Conservation (phyloP, 2,329 filamentous ascomycete genomes). For the Phaeosphaeriaceae sp. region DNA sequence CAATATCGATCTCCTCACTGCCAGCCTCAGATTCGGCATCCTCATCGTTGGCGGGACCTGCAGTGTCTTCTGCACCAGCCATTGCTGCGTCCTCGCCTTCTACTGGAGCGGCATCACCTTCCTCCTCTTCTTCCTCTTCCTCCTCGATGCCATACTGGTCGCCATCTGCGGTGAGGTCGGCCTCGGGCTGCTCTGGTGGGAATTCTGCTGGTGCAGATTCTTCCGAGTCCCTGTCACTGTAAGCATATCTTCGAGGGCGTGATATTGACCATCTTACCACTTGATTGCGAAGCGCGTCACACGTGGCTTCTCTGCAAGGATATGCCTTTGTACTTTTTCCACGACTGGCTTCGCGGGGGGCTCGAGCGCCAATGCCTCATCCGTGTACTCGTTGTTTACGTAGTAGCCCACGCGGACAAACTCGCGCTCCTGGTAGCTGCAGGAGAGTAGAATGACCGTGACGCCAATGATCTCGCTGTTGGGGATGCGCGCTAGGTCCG, state of each 20-base stretch:
- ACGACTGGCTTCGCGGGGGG: conserved; percentile 91
- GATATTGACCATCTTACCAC: conserved; percentile 69
- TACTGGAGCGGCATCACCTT: conserved; percentile 59
- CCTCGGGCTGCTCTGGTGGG: conserved; percentile 96
- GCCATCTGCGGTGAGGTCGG: conserved; percentile 83
- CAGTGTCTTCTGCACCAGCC: conserved; percentile 69
- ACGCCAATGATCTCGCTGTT: conserved; percentile 95
- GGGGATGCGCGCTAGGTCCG: conserved; percentile 88
- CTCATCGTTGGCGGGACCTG: conserved; percentile 63
- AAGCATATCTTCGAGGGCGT: conserved; percentile 15
- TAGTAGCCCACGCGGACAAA: conserved; percentile 99
- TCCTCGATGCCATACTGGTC: conserved; percentile 92
- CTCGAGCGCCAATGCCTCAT: conserved; percentile 85
- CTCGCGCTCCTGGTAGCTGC: conserved; percentile 94
- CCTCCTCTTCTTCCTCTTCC: conserved; percentile 72
- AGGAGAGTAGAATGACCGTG: conserved; percentile 94
- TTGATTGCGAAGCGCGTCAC: conserved; percentile 99
- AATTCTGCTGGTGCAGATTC: conserved; percentile 95
- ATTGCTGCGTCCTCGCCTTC: conserved; percentile 75
- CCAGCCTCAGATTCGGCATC: conserved; percentile 75
- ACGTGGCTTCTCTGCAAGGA: conserved; percentile 94
- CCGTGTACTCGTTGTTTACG: conserved; percentile 98
- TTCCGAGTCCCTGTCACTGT: conserved; percentile 84
- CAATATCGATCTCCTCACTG: conserved; percentile 79
- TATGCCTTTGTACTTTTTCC: conserved; percentile 89